Base-by-base conservation (phyloP, 306 rosid genomes). In the Prunus armeniaca region DNA sequence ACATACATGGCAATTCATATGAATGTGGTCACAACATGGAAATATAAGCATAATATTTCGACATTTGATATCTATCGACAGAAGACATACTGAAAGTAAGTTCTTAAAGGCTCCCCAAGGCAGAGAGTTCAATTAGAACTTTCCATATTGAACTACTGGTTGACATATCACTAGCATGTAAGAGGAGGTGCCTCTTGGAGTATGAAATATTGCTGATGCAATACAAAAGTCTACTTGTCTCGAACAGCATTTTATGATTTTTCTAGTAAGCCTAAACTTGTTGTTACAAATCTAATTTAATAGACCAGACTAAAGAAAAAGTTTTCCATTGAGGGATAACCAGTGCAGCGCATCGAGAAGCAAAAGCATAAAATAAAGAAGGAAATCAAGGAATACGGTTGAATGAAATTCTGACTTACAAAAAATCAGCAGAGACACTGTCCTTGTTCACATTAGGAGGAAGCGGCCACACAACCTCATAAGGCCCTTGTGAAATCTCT, bases 401-500 rank as follows among this genome's bases (percentile, higher is more conserved):
- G 13, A 67, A 60, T 12, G 43, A 76, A 49, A 54, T 43, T 65
- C 30, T 32, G 20, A 87, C 97, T 86, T 77, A 92, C 96, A 76
- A 74, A 78, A 88, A 88, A 84, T 92, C 92, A 78, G 96, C 97
- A 3, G 91, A 84, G 65, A 92, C 82, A 25, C 55, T 49, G 18
- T 92, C 91, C 84, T 87, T 92, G 89, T 87, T 90, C 46, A 86
- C 91, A 63, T 84, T 79, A 45, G 82, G 13, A 13, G 96, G 96
- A 81, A 92, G 92, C 12, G 88, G 86, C 96, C 96, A 88, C 3
- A 66, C 80, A 13, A 84, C 93, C 76, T 86, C 89, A 76, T 85
- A 93, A 55, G 97, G 96, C 50, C 96, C 89, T 77, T 79, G 84
- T 17, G 77, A 71, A 79, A 93, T 93, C 85, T 93, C 97, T 75